Conservation (phyloP, 2,329 filamentous ascomycete species). For the Tolypocladium cylindrosporum region DNA sequence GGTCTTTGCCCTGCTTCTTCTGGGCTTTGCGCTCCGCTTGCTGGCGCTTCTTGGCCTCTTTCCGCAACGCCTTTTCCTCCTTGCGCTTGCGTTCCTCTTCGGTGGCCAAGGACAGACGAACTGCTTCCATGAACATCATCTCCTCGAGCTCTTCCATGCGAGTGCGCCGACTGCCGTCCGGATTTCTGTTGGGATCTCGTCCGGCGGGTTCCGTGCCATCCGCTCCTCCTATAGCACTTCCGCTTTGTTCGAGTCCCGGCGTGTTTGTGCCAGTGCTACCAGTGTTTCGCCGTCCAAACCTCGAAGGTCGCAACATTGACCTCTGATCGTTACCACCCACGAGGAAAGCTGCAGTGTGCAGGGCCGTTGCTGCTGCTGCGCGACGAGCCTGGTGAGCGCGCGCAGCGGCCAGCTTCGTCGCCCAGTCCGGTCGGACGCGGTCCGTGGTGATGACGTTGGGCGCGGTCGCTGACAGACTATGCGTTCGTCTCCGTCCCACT, state of each 20-base stretch:
- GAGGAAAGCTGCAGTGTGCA: constrained; percentile 91
- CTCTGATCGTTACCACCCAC: constrained; percentile 56
- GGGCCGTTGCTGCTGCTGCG: constrained; percentile 83
- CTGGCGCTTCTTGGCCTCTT: constrained; percentile 75
- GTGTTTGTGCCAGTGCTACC: constrained; percentile 23
- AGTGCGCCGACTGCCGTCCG: constrained; percentile 23
- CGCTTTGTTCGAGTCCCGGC: constrained; percentile 12
- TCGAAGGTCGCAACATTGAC: constrained; percentile 32
- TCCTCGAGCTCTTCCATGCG: constrained; percentile 86
- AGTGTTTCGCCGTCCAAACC: constrained; percentile 48
- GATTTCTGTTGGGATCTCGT: constrained; percentile 8
- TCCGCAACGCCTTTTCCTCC: constrained; percentile 44
- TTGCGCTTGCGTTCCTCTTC: constrained; percentile 89
- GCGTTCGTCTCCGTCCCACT: constrained; percentile 35
- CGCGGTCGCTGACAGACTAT: constrained; percentile 68
- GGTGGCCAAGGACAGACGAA: constrained; percentile 77
- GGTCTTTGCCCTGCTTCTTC: constrained; percentile 44
- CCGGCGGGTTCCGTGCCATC: constrained; percentile 15
- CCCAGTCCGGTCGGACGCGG: constrained; percentile 87
- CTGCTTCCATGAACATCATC: constrained; percentile 98
- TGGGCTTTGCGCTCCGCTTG: constrained; percentile 75
- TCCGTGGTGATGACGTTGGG: constrained; percentile 88
- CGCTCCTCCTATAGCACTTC: constrained; percentile 4
- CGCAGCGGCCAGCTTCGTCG: constrained; percentile 76
- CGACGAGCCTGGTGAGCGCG: constrained; percentile 76